Base-by-base conservation (phyloP, 2,329 filamentous ascomycete species). In the Ascochyta fabae region DNA sequence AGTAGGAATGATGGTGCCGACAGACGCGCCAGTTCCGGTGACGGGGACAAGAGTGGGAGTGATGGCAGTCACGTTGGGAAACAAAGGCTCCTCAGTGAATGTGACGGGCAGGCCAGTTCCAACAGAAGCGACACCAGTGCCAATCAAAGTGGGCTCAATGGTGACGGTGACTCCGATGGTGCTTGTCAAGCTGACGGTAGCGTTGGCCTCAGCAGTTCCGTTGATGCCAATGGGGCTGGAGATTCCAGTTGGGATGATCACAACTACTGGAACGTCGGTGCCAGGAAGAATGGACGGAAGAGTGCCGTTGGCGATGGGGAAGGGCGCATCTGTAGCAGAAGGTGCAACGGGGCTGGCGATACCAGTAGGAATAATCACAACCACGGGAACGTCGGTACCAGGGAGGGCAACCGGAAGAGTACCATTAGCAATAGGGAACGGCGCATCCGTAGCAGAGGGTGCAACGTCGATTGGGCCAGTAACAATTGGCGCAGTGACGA, bases 101-200 rank as follows among this genome's bases (percentile, higher is more conserved):
- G 45, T 44, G 39, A 59, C 47, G 23, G 48, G 47, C 22, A 52
- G 26, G 12, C 51, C 58, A 16, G 58, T 60, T 19, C 52, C 57
- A n/a, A 31, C 46, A 10, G 51, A 56, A n/a, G 38, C 15, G 19
- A 47, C 42, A 6, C 7, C 56, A 27, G 49, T 51, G 8, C 50
- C 53, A 10, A 53, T 58, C n/a, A 33, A 39, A 4, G 53, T 35
- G 9, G 53, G 52, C 15, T 41, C 33, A 15, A 56, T 34, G 9
- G 50, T 55, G 43, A 52, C 29, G 3, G 50, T 57, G 12, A 61
- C 5, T n/a, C 36, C 36, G 16, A 56, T n/a, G 13, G 50, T 36
- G 38, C 42, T 56, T 35, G 53, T 59, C 29, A 47, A 31, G 44
- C 43, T 45, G 27, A 56, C n/a, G 3, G 48, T 56, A 9, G 31